phyloP scores from a whole-genome alignment of 495 filamentous ascomycete species.

The Talaromyces wortmannii region DNA sequence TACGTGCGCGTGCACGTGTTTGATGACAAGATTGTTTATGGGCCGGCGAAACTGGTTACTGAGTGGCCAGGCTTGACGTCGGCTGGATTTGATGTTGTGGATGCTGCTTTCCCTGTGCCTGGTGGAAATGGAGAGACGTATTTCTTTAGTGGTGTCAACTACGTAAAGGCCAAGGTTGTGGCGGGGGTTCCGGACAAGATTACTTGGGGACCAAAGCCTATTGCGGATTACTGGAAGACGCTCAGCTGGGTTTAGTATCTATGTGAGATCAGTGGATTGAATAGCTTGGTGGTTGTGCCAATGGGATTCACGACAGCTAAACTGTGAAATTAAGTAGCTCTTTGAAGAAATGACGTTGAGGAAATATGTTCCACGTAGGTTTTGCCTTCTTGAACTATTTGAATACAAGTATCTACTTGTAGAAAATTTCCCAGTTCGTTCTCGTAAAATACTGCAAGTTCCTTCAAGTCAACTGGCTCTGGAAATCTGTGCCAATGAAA shows the following conservation, averaged over 20 bases:
- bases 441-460: too few relatives aligned
- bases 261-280: not conserved
- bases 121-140: not conserved
- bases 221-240: slow-evolving; percentile 11
- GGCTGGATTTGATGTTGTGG: slow-evolving; percentile 9
- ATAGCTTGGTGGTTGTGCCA: not conserved
- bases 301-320: too few relatives aligned
- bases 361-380: too few relatives aligned
- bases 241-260: slow-evolving; percentile 4
- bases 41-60: not conserved
- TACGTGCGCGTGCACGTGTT: slow-evolving; percentile 6
- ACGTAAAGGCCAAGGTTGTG: slow-evolving; percentile 9
- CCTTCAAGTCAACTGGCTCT: too few relatives aligned
- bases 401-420: too few relatives aligned
- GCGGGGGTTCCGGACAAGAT: slow-evolving; percentile 4
- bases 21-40: slow-evolving; percentile 7
- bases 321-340: too few relatives aligned
- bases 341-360: too few relatives aligned
- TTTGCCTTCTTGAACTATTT: too few relatives aligned
- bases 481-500: too few relatives aligned
- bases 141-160: slow-evolving; percentile 9
- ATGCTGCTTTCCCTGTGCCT: slow-evolving; percentile 7
- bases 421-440: too few relatives aligned
- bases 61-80: slow-evolving; percentile 8
- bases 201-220: not conserved